Evolutionary conservation across 768 basidiomycete genomes (phyloP), one percentile per base, ranked within the genome.

Genomic region (Amylocystis lapponica): DNA sequence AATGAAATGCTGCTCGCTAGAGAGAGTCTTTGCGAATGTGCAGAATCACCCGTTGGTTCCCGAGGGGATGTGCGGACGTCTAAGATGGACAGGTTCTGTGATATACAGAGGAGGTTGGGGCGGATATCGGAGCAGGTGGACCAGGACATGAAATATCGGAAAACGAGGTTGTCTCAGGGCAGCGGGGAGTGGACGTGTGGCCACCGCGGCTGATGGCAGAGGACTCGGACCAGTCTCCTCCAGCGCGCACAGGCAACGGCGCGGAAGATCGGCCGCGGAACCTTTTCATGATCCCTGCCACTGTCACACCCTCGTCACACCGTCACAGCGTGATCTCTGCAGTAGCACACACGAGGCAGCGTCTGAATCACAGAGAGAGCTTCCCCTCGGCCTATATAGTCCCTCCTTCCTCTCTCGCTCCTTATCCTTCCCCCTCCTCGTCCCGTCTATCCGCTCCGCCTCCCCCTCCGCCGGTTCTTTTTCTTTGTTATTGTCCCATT

Each of bases 331-430:
- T 26, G n/a, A 19, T 34, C 29, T 32, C 36, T 22, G 22, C 23
- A 7, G 34, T 34, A 23, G 26, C 43, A 38, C 37, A 46, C 44
- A 46, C 44, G 44, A 46, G 44, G 44, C 44, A 46, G 35, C 44
- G 29, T 17, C 36, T 39, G 41, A 42, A 21, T 14, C 3, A 21
- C 31, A 11, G n/a, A 21, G 9, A 21, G 4, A 23, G 27, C 30
- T 23, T 35, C 20, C 31, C 34, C 36, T 36, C 30, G 17, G 45
- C 25, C 13, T 58, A 60, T 60, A 60, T 58, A 58, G 54, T 36
- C 39, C 41, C 49, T 42, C 42, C 42, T 32, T 45, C 45, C 47
- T 29, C 34, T 44, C 30, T 40, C 41, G 42, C 45, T 47, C 47
- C 42, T 51, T 47, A 36, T 43, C 41, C 51, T 41, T n/a, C 48